Evolutionary conservation across 73 alveolate species (phyloP).

Genomic region (Effrenium voratum): DNA sequence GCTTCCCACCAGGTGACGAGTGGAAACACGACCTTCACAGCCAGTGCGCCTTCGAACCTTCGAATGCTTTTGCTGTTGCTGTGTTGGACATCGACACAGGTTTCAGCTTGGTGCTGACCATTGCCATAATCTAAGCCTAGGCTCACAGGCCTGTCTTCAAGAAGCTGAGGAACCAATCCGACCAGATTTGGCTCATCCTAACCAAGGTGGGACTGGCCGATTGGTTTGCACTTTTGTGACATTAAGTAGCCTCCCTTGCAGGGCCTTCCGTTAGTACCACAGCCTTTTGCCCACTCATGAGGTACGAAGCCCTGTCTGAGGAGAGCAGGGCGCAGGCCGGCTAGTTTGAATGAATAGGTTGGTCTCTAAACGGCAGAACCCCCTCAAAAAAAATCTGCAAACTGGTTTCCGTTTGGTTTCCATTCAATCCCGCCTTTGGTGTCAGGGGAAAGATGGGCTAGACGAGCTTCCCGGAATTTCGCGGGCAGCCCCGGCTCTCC

Average conservation of each 20-base stretch:
- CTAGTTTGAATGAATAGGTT: background rate
- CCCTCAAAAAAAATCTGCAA: background rate
- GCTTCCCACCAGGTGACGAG: slow-evolving; percentile 53
- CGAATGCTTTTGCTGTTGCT: background rate
- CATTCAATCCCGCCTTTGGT: background rate
- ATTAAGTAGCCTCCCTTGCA: too few species aligned
- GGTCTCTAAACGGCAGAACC: background rate
- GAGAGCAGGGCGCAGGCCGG: background rate
- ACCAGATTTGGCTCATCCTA: too few species aligned
- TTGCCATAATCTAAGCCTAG: background rate
- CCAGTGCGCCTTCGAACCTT: background rate
- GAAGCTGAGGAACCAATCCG: too few species aligned
- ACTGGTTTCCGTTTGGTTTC: background rate
- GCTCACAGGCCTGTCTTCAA: too few species aligned
- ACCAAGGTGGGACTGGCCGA: too few species aligned
- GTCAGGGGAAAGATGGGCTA: too few species aligned
- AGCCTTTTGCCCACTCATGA: too few species aligned
- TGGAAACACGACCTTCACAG: slow-evolving; percentile 84
- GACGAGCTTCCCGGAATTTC: too few species aligned
- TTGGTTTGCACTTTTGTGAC: too few species aligned
- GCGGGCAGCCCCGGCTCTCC: too few species aligned
- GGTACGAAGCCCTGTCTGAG: slow-evolving; percentile 31
- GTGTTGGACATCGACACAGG: background rate
- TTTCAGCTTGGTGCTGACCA: background rate
- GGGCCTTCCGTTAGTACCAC: too few species aligned